Evolutionary conservation across 2,329 filamentous ascomycete species (phyloP), one percentile per base, ranked within the genome.

Genomic region (Immersiporthe knoxdaviesiana): DNA sequence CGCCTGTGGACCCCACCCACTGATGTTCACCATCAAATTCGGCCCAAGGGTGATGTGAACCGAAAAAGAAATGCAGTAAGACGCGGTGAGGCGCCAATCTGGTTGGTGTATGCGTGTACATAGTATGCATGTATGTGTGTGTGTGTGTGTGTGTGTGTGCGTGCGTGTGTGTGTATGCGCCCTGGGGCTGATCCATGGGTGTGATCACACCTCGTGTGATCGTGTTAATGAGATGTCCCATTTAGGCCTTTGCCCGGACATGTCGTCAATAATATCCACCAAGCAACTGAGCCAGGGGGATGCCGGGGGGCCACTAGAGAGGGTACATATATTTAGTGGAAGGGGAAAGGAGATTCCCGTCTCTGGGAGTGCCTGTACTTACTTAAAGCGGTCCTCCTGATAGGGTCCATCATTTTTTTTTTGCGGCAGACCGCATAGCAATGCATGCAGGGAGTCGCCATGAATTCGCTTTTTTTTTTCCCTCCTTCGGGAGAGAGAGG

Each of bases 161-260:
- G n/a, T n/a, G n/a, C n/a, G n/a, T n/a, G n/a, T n/a, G n/a, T n/a
- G n/a, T 35, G 35, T 35, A 14, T 30, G 6, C 16, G 14, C 52
- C 24, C 52, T 56, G 50, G 44, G 44, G 18, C n/a, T 11, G 44
- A 47, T 30, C 54, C 27, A n/a, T 58, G 56, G n/a, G n/a, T n/a
- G 56, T 37, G 30, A 30, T 32, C 52, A 56, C 52, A 56, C 32
- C 56, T 59, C 56, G 56, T 59, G 56, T 59, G 56, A 56, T 30
- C 24, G 30, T n/a, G n/a, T 37, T 59, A 32, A 59, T 59, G 56
- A 59, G 30, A 59, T 59, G 32, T 37, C 30, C 30, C 56, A 59
- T n/a, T 59, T 59, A 59, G 18, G 56, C 30, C 56, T 37, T 37
- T 1, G 27, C 6, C 16, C 16, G 16, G 32, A 37, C 2, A 59